phyloP scores from a whole-genome alignment of 2,329 filamentous ascomycete species.

The Ophiosphaerella narmari region DNA sequence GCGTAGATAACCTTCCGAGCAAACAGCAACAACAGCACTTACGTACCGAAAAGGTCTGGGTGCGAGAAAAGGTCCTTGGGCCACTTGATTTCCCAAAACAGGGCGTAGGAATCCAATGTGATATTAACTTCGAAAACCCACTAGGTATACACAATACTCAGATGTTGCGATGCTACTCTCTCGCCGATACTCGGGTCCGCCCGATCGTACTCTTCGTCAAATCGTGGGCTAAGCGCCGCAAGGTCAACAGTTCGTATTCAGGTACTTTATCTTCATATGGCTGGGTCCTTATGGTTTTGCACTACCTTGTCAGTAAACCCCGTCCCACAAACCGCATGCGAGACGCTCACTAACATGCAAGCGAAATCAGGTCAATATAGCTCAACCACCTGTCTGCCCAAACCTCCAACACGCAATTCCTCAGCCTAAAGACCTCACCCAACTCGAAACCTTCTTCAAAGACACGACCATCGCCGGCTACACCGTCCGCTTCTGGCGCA shows the following conservation, averaged over 20 bases:
- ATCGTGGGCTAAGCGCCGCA: slow-evolving; percentile 83
- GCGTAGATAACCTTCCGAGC: not conserved
- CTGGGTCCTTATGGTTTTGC: slow-evolving; percentile 89
- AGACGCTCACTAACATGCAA: no score
- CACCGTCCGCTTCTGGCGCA: slow-evolving; percentile 76
- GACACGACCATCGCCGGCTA: slow-evolving; percentile 63
- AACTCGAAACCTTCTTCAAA: slow-evolving; percentile 45
- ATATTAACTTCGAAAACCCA: slow-evolving; percentile 89
- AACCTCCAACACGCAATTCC: slow-evolving; percentile 71
- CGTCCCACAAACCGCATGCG: no score
- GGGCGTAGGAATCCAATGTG: slow-evolving; percentile 81
- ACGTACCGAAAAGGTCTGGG: slow-evolving; percentile 45
- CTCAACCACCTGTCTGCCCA: slow-evolving; percentile 77
- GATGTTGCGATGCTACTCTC: slow-evolving; percentile 81
- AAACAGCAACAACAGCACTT: slow-evolving; percentile 22
- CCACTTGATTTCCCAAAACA: slow-evolving; percentile 76
- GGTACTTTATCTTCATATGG: slow-evolving; percentile 89
- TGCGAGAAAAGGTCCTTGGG: slow-evolving; percentile 52
- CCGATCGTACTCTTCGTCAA: slow-evolving; percentile 86
- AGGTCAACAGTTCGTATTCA: slow-evolving; percentile 84
- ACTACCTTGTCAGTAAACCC: slow-evolving; percentile 64
- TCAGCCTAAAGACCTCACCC: slow-evolving; percentile 14
- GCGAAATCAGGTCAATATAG: slow-evolving; percentile 66
- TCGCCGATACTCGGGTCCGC: slow-evolving; percentile 76
- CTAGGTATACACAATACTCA: slow-evolving; percentile 83